Conservation (phyloP, 106 monocot species). For the Narthecium ossifragum region DNA sequence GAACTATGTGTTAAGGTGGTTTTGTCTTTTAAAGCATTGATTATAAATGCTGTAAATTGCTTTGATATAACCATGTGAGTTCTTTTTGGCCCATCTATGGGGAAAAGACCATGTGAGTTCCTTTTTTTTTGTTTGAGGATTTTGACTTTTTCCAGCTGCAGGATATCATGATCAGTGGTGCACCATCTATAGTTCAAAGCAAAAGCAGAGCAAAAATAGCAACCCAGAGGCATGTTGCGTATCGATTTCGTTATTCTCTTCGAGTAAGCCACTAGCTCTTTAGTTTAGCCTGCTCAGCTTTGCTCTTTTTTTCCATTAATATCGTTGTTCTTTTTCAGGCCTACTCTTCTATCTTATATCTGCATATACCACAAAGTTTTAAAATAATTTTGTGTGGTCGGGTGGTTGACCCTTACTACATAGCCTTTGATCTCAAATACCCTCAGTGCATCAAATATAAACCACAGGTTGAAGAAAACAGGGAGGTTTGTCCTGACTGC, state of each 20-base stretch:
- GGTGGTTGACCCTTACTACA: constrained; percentile 45
- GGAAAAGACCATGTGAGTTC: too few species aligned
- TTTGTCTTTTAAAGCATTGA: too few species aligned
- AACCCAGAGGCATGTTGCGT: constrained; percentile 40
- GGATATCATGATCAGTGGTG: constrained; percentile 53
- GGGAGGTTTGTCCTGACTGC: constrained; percentile 42
- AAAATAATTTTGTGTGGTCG: constrained; percentile 57
- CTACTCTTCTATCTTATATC: constrained; percentile 61
- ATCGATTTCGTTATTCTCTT: constrained; percentile 43
- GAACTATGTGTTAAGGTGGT: too few species aligned
- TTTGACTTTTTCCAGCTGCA: constrained; percentile 19
- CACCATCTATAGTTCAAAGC: constrained; percentile 8
- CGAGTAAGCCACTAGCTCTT: constrained; percentile 31
- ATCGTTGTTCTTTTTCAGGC: constrained; percentile 28
- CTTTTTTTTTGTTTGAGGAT: too few species aligned
- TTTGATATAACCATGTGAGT: too few species aligned
- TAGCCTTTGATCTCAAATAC: constrained; percentile 53
- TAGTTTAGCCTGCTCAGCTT: not conserved
- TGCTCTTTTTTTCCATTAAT: not conserved
- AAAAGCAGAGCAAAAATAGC: constrained; percentile 1
- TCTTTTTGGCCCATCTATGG: too few species aligned
- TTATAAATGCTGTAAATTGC: too few species aligned
- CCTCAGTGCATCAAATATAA: constrained; percentile 62
- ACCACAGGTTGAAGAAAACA: constrained; percentile 26
- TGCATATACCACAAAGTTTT: constrained; percentile 53